Conservation (phyloP, 2,329 filamentous ascomycete genomes). For the Polytolypa hystricis region DNA sequence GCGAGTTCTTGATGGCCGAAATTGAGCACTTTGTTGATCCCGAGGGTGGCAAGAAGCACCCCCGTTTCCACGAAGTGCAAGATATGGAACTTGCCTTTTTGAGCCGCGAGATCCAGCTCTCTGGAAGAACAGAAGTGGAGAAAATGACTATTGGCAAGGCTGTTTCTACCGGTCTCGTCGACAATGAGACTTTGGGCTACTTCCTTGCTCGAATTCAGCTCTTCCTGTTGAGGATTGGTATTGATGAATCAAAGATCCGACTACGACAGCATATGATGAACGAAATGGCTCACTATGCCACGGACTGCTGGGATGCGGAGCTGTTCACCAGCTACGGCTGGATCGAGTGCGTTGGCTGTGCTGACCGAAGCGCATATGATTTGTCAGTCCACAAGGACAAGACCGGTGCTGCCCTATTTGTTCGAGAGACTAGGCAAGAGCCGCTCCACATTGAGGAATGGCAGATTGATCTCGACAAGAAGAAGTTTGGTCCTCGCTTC, state of each 20-base stretch:
- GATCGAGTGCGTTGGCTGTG: conserved; percentile 97
- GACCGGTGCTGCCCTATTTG: conserved; percentile 75
- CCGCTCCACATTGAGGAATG: conserved; percentile 77
- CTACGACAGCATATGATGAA: conserved; percentile 96
- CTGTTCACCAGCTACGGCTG: conserved; percentile 84
- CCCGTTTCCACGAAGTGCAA: conserved; percentile 74
- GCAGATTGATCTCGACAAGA: conserved; percentile 80
- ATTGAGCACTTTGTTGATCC: conserved; percentile 98
- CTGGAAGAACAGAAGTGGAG: conserved; percentile 66
- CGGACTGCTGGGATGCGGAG: conserved; percentile 97
- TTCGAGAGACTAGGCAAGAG: conserved; percentile 68
- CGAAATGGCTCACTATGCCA: conserved; percentile 86
- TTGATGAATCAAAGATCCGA: conserved; percentile 77
- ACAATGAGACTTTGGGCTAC: conserved; percentile 97
- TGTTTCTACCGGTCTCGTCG: conserved; percentile 69
- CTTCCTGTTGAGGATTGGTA: conserved; percentile 79
- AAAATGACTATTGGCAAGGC: conserved; percentile 75
- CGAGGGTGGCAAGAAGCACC: conserved; percentile 85
- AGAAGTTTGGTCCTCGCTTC: conserved; percentile 89
- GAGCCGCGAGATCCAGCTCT: conserved; percentile 72
- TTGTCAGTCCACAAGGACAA: conserved; percentile 84
- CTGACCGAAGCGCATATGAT: conserved; percentile 91
- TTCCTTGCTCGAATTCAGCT: conserved; percentile 89
- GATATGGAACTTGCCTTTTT: conserved; percentile 74
- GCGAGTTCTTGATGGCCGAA: conserved; percentile 97